These are phyloP conservation scores for Sclerotinia minor DNA, from an alignment of 2,329 filamentous ascomycete genomes.

Conservation along the genomic window DNA sequence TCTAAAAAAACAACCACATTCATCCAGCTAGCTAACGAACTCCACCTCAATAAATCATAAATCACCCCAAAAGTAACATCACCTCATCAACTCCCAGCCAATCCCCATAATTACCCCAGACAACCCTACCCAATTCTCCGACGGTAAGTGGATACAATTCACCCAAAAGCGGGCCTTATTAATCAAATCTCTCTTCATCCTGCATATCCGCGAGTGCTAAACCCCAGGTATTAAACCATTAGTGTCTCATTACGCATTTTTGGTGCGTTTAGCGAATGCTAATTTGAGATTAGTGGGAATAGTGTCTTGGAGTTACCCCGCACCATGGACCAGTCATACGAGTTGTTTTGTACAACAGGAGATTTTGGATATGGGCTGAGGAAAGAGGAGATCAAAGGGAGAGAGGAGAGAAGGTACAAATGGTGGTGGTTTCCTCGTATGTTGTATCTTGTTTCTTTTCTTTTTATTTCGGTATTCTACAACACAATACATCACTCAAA, in stretches of 20 bases:
- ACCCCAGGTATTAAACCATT: slow-evolving; percentile 3
- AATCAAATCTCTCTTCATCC: neutral
- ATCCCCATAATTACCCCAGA: slow-evolving; percentile 20
- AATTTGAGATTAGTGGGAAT: neutral
- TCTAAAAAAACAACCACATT: too few relatives aligned
- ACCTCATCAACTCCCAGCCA: neutral
- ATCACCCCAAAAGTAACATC: neutral
- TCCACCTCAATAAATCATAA: neutral
- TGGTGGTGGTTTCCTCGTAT: neutral
- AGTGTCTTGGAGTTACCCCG: slow-evolving; percentile 10
- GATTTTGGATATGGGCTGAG: neutral
- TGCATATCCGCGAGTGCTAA: neutral
- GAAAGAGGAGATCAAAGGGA: neutral
- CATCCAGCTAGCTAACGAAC: neutral
- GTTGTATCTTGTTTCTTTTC: neutral
- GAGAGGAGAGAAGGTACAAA: neutral
- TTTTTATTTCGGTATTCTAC: neutral
- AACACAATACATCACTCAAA: neutral
- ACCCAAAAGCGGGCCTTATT: neutral
- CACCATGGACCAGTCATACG: slow-evolving; percentile 1
- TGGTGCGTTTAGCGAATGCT: neutral
- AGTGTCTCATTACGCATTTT: neutral
- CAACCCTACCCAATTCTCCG: neutral
- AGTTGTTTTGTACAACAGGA: neutral
- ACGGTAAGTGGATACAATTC: neutral